Conservation (phyloP, 768 basidiomycete species). For the Exidia glandulosa region DNA sequence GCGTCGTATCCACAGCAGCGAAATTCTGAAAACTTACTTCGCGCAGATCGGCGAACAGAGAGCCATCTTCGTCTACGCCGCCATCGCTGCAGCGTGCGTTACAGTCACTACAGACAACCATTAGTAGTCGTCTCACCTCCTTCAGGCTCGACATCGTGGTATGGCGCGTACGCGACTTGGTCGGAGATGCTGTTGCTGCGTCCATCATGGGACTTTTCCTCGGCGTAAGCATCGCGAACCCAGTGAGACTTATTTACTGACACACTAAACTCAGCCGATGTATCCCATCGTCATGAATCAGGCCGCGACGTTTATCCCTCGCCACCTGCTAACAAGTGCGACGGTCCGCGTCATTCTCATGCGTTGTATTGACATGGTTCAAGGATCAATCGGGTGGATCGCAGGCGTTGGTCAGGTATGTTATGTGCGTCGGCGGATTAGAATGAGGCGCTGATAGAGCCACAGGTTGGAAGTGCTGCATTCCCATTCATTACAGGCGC, state of each 20-base stretch:
- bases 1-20: no score
- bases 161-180: slow-evolving; percentile 45
- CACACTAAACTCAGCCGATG: slow-evolving; percentile 37
- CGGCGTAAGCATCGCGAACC: slow-evolving; percentile 17
- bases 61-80: not conserved
- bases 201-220: slow-evolving; percentile 43
- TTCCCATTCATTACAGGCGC: slow-evolving; percentile 66
- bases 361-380: no score
- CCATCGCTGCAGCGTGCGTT: slow-evolving; percentile 9
- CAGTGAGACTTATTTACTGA: no score
- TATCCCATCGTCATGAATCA: slow-evolving; percentile 58
- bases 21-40: no score
- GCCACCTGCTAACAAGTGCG: slow-evolving; percentile 57
- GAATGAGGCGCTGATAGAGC: no score
- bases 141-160: slow-evolving; percentile 41
- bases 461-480: slow-evolving; percentile 57
- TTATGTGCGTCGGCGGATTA: no score
- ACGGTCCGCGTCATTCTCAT: no score
- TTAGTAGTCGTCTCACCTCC: not conserved
- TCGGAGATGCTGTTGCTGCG: slow-evolving; percentile 42
- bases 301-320: slow-evolving; percentile 54
- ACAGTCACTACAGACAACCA: not conserved
- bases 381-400: slow-evolving; percentile 34
- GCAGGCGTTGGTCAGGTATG: slow-evolving; percentile 45
- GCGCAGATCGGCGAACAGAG: not conserved